Evolutionary conservation across 495 filamentous ascomycete species (phyloP).

Genomic region (Talaromyces thailandensis): DNA sequence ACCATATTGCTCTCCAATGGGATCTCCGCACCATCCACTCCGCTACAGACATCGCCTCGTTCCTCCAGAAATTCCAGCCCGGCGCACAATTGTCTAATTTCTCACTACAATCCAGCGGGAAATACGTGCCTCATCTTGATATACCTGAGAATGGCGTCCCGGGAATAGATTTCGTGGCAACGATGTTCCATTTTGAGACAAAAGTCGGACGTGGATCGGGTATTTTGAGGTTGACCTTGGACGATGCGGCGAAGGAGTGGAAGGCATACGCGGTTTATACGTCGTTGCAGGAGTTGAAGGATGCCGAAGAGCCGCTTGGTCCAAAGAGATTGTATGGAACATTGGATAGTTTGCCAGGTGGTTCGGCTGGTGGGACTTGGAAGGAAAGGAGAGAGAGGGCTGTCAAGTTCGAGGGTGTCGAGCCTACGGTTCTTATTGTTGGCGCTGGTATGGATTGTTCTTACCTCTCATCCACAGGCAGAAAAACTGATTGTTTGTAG

Average conservation of each 20-base stretch:
- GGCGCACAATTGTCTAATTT: conserved; percentile 21
- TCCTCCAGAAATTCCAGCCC: conserved; percentile 33
- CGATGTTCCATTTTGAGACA: conserved; percentile 44
- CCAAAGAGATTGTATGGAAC: conserved; percentile 42
- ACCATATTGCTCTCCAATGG: conserved; percentile 53
- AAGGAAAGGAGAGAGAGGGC: conserved; percentile 44
- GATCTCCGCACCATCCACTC: conserved; percentile 46
- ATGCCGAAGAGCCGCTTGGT: conserved; percentile 42
- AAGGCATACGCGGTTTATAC: conserved; percentile 61
- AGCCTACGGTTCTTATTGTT: conserved; percentile 59
- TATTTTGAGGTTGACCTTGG: conserved; percentile 44
- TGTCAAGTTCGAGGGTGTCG: conserved; percentile 41
- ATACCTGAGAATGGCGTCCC: conserved; percentile 27
- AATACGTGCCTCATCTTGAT: conserved; percentile 32
- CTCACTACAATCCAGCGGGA: conserved; percentile 32
- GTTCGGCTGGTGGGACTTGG: conserved; percentile 58
- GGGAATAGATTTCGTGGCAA: conserved; percentile 38
- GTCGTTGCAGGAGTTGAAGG: conserved; percentile 41
- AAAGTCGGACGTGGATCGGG: conserved; percentile 48
- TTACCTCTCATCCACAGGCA: background rate
- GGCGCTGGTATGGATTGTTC: conserved; percentile 38
- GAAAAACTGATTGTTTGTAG: conserved; percentile 13
- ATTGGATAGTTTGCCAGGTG: conserved; percentile 46
- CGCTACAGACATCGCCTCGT: conserved; percentile 33
- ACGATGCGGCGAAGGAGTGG: conserved; percentile 37